Evolutionary conservation across 768 basidiomycete genomes (phyloP), one percentile per base, ranked within the genome.

Genomic region (Pisolithus microcarpus): DNA sequence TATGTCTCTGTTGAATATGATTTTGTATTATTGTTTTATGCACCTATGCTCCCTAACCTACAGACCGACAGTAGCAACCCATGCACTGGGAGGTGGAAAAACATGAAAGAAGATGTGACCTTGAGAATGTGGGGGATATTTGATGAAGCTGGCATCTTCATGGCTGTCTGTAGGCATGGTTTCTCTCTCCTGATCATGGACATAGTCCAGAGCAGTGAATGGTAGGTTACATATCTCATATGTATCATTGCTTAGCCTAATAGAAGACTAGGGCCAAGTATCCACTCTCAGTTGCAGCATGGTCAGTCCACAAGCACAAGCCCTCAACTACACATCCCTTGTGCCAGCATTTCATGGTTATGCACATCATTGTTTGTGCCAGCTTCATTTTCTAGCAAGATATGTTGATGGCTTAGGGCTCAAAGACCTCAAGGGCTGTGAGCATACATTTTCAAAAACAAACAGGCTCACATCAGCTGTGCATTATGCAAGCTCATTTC

Each of bases 81-180:
- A 10, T 30, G 30, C 30, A 10, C 30, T 30, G 30, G 30, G 9
- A 30, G 30, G 8, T 30, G 30, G 30, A 30, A 30, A 30, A 30
- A 30, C 30, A 30, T 30, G 30, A 30, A 30, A 30, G 30, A 30
- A 3, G 30, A 30, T 30, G 30, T 30, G 5, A 30, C 30, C 10
- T 30, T 6, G 1, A 43, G 37, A 9, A 52, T 50, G 38, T 52
- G 51, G 13, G 0, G 18, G 0, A 18, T 56, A 0, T 60, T 58
- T 30, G 2, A 52, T 0, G 47, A 59, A 21, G 44, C 48, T 0
- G 52, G 52, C 0, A 52, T 65, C 7, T 66, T 65, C 38, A 36
- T 65, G 5, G 47, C 56, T 4, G 39, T 56, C 1, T 66, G 64
- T 45, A 46, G 56, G 0, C 65, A 66, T 53, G 61, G 62, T 4